A percentile compares a stretch with the other conserved stretches of the same genome.
Conservation (phyloP, 129 eudicot species). For the Tagetes erecta region DNA sequence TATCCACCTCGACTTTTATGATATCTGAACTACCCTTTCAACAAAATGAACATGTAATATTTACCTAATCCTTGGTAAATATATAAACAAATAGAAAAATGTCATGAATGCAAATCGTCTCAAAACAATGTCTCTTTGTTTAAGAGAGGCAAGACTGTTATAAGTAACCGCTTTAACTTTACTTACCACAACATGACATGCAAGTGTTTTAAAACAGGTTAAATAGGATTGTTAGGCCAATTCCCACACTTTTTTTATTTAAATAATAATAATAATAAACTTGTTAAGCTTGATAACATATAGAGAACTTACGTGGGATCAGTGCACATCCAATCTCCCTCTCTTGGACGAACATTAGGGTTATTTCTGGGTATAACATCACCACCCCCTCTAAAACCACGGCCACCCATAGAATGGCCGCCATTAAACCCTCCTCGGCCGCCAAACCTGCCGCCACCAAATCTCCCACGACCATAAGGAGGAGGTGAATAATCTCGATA, state of each 20-base stretch:
- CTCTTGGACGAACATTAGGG: slow-evolving; percentile 94
- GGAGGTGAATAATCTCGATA: slow-evolving; percentile 79
- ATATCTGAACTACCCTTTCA: not conserved
- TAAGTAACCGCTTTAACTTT: not conserved
- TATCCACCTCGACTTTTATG: not conserved
- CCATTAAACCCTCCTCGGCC: slow-evolving; percentile 65
- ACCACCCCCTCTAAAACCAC: slow-evolving; percentile 64
- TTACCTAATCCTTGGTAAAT: not conserved
- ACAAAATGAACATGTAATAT: not conserved
- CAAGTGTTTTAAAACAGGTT: no score
- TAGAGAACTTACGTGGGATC: slow-evolving; percentile 69
- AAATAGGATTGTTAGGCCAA: no score
- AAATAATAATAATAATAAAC: no score
- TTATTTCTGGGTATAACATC: slow-evolving; percentile 60
- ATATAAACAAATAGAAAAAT: not conserved
- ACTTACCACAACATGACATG: not conserved
- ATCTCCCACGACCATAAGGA: slow-evolving; percentile 70
- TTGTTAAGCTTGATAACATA: not conserved
- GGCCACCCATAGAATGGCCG: slow-evolving; percentile 45
- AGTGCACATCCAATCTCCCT: slow-evolving; percentile 93
- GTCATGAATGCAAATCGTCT: not conserved
- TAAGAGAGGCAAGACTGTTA: not conserved
- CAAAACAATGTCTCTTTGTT: not conserved
- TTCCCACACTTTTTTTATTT: no score
- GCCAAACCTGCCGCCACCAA: slow-evolving; percentile 58